Base-by-base conservation (phyloP, 1,284 basidiomycete genomes). In the Athelia psychrophila region DNA sequence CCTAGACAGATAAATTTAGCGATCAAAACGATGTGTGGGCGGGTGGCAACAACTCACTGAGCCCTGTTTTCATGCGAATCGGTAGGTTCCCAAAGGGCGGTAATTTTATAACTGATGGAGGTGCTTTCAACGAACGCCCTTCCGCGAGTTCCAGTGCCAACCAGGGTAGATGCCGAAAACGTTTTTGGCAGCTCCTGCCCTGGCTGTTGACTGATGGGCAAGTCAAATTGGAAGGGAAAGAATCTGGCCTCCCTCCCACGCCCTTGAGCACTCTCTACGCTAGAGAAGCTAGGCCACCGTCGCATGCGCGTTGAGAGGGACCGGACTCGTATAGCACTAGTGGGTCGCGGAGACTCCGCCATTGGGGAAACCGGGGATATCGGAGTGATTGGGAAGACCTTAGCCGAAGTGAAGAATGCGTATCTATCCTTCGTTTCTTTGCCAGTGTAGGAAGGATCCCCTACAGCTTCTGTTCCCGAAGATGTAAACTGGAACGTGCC, bases 101-200 rank as follows among this genome's bases (percentile, higher is more conserved):
- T 69, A 19, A 88, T 61, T 52, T 71, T 75, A 61, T 88, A 89
- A 38, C 73, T 66, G 3, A 88, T 65, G 47, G 77, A 70, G 8
- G 73, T 62, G 40, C 68, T 67, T 54, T 78, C 79, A 51, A 72
- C 72, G 51, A 68, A 67, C 0, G 72, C 59, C 20, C 67, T 64
- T 12, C 61, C 68, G n/a, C 65, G 65, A 27, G 59, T 53, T 10
- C 60, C 63, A 47, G 58, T 56, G 13, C 60, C 62, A 9, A 60
- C 55, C 19, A 61, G 48, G 2, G 60, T 58, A 18, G 68, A 62
- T 5, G 68, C 60, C 24, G 71, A 72, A 58, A 84, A 84, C 0
- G 81, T 80, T 0, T 81, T 71, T 0, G 86, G 86, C 33, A 88
- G 65, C 57, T 84, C 82, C 58, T 84, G 83, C 0, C 79, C 78